Evolutionary conservation across 2,329 filamentous ascomycete species (phyloP), one percentile per base, ranked within the genome.

Genomic region (Magnaporthiopsis poae): DNA sequence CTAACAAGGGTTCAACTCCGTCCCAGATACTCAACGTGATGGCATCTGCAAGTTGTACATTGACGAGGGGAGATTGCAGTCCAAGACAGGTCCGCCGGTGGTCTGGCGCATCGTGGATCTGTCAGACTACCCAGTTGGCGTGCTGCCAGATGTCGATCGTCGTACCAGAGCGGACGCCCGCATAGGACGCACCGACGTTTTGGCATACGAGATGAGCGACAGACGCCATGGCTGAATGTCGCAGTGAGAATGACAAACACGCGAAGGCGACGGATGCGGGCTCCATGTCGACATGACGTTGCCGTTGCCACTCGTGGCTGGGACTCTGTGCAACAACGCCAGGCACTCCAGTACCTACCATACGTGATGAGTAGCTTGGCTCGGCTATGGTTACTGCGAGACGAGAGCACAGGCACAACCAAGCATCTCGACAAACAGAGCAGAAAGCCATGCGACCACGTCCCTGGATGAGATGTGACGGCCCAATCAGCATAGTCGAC

Each of bases 81-180:
- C 60, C 64, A 65, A 65, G 64, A 65, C 64, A 65, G 64, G 64
- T 9, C 59, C 25, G 33, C 59, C 13, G 33, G 2, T 61, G 59
- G 64, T 61, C 56, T 65, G 64, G 64, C 59, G 59, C 52, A 64
- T 64, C 62, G n/a, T 65, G 63, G 63, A 56, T 61, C 64, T 65
- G 64, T 65, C 27, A 36, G 63, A 65, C 63, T 11, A 56, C 46
- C 31, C n/a, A n/a, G 27, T 25, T n/a, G 21, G 25, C 52, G 27
- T 60, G 46, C 63, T 60, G 63, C 63, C 29, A 35, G 27, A 56
- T 56, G 46, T 56, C 21, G 46, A 5, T 56, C 21, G 46, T 56
- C 9, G 9, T 21, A 56, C 46, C 46, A 52, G 21, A 25, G 46
- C 21, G 46, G 46, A 21, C 9, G 46, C 46, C 46, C 9, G 21